These are phyloP conservation scores for Pythium biforme DNA, from an alignment of 352 stramenopile species.

Conservation along the genomic window DNA sequence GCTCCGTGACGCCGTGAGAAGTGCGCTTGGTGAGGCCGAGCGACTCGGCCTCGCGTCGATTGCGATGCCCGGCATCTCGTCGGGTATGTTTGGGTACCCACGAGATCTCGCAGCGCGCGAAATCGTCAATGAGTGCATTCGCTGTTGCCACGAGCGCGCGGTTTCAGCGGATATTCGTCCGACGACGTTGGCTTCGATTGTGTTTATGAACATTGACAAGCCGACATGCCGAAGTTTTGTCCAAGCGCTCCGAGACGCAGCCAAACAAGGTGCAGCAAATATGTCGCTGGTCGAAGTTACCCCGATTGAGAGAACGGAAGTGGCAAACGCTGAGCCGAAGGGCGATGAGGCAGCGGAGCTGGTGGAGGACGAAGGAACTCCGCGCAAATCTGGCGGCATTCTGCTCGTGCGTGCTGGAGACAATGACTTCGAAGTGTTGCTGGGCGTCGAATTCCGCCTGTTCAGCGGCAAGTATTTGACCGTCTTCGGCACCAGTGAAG, in stretches of 20 bases:
- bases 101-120: constrained; percentile 34
- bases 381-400: neutral
- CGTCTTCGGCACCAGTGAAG: neutral
- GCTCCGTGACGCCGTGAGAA: constrained; percentile 41
- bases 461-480: constrained; percentile 2
- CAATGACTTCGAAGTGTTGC: constrained; percentile 11
- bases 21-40: constrained; percentile 33
- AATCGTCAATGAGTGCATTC: constrained; percentile 45
- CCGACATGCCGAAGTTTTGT: constrained; percentile 33
- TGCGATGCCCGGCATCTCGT: constrained; percentile 45
- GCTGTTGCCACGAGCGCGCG: constrained; percentile 11
- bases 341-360: neutral
- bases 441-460: constrained; percentile 13
- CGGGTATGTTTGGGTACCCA: constrained; percentile 50
- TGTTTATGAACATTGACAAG: constrained; percentile 43
- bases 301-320: neutral
- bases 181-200: constrained; percentile 25
- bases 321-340: neutral
- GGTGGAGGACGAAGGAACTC: neutral
- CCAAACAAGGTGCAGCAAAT: neutral
- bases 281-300: neutral
- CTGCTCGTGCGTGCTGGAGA: constrained; percentile 5
- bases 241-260: constrained; percentile 11
- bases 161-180: constrained; percentile 12
- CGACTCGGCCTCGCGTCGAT: constrained; percentile 33